A percentile compares a stretch with the other conserved stretches of the same genome.
phyloP scores from a whole-genome alignment of 2,329 filamentous ascomycete species.

The Trichoderma sp. region DNA sequence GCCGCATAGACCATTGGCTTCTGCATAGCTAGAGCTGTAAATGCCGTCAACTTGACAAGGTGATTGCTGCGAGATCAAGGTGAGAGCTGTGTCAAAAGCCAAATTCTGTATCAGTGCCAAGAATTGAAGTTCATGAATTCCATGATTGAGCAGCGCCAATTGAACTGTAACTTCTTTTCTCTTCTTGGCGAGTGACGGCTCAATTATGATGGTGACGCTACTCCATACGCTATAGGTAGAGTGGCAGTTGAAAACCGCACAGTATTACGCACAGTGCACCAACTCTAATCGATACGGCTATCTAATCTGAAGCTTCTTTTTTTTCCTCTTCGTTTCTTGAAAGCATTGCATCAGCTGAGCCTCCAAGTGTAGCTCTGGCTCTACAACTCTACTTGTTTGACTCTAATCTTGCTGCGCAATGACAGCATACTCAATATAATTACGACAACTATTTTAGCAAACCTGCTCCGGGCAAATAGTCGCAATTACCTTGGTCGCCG shows the following conservation, averaged over 20 bases:
- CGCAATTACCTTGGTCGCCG: background rate
- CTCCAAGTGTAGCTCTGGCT: background rate
- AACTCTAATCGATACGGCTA: conserved; percentile 9
- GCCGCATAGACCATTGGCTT: background rate
- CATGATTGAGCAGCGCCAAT: background rate
- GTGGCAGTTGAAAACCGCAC: background rate
- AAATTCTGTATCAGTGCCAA: background rate
- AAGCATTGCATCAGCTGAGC: background rate
- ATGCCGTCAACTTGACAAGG: background rate
- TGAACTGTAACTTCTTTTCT: background rate
- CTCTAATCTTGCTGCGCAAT: background rate
- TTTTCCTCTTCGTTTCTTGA: background rate
- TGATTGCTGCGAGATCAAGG: background rate
- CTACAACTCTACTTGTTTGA: background rate
- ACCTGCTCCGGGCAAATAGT: too few species aligned
- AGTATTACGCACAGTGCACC: background rate
- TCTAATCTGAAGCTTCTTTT: conserved; percentile 12
- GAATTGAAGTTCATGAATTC: background rate
- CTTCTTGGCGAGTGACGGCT: background rate
- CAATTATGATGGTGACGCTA: background rate
- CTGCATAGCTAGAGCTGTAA: background rate
- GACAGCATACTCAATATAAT: background rate
- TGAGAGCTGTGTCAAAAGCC: background rate
- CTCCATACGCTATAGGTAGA: background rate
- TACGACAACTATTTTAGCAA: background rate